phyloP scores from a whole-genome alignment of 2,329 filamentous ascomycete genomes.

The Colletotrichum tropicale region DNA sequence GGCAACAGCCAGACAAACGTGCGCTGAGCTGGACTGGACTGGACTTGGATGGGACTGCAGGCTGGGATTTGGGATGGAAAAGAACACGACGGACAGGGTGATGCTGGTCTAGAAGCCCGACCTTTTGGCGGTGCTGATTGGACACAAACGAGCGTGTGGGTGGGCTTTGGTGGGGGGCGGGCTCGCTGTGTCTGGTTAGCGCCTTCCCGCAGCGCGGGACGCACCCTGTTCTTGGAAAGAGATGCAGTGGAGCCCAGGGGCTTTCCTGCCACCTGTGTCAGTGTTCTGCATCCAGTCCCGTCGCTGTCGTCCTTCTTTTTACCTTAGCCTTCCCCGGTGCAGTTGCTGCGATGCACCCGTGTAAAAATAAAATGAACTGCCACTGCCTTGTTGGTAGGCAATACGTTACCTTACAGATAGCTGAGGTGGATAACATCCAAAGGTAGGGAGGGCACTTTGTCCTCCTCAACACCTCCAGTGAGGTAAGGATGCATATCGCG shows the following conservation, averaged over 20 bases:
- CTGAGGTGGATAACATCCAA: not conserved
- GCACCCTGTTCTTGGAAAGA: constrained; percentile 16
- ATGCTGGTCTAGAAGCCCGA: constrained; percentile 12
- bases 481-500: not conserved
- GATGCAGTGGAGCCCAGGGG: constrained; percentile 1
- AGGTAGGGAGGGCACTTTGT: no score
- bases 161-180: not conserved
- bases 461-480: not conserved
- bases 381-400: not conserved
- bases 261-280: constrained; percentile 1
- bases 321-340: not conserved
- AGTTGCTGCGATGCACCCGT: not conserved
- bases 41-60: not conserved
- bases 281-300: not conserved
- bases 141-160: not conserved
- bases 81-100: constrained; percentile 5
- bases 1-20: not conserved
- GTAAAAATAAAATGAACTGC: not conserved
- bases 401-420: not conserved
- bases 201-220: constrained; percentile 11
- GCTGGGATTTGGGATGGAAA: not conserved
- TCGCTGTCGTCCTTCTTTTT: not conserved
- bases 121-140: not conserved
- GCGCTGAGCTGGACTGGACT: not conserved
- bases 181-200: not conserved